Evolutionary conservation across 768 basidiomycete genomes (phyloP).

Genomic region (Leccinum variicolor): DNA sequence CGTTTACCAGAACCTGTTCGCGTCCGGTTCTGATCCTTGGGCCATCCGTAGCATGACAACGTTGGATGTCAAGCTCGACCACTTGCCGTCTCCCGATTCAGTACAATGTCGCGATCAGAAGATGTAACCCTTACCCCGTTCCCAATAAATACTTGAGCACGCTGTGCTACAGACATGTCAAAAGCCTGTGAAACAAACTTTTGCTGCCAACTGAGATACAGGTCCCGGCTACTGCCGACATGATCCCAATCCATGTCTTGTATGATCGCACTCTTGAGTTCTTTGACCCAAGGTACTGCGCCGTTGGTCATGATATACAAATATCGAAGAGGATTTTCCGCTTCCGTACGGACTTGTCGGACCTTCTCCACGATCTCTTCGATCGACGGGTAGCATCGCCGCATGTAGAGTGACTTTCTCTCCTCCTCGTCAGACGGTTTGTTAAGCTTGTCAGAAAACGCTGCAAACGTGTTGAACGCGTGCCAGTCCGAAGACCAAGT

Average conservation of each 20-base stretch:
- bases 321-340: slow-evolving; percentile 27
- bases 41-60: slow-evolving; percentile 37
- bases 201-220: slow-evolving; percentile 42
- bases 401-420: slow-evolving; percentile 25
- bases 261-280: slow-evolving; percentile 36
- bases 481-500: slow-evolving; percentile 36
- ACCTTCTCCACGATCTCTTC: slow-evolving; percentile 42
- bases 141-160: slow-evolving; percentile 49
- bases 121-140: slow-evolving; percentile 43
- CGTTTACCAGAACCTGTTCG: slow-evolving; percentile 37
- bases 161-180: slow-evolving; percentile 49
- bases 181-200: slow-evolving; percentile 42
- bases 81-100: slow-evolving; percentile 25
- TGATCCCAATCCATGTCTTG: slow-evolving; percentile 35
- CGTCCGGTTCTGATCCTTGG: slow-evolving; percentile 22
- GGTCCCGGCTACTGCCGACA: slow-evolving; percentile 42
- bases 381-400: slow-evolving; percentile 43
- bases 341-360: slow-evolving; percentile 28
- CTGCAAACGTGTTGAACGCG: slow-evolving; percentile 45
- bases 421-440: slow-evolving; percentile 27
- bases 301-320: slow-evolving; percentile 53
- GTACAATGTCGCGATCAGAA: neutral
- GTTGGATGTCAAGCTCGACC: slow-evolving; percentile 43
- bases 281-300: slow-evolving; percentile 36
- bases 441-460: slow-evolving; percentile 36